These are phyloP conservation scores for Bruguiera parviflora DNA, from an alignment of 345 rosid species.

Conservation along the genomic window DNA sequence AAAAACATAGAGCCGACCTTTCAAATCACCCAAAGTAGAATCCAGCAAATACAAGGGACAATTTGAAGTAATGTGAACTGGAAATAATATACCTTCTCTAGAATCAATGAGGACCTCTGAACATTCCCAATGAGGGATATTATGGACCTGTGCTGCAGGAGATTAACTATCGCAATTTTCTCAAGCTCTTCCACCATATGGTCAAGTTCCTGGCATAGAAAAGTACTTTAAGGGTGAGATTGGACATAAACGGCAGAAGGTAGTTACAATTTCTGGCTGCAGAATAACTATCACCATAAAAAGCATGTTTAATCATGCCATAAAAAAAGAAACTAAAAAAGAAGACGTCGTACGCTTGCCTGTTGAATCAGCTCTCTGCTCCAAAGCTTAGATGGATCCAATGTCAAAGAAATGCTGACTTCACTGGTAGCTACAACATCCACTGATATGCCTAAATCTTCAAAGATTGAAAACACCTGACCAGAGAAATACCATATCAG, in stretches of 20 bases:
- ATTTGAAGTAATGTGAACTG: constrained; percentile 7
- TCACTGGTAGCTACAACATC: constrained; percentile 99
- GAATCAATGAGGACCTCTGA: constrained; percentile 80
- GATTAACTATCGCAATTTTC: constrained; percentile 89
- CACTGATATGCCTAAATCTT: constrained; percentile 92
- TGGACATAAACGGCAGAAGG: constrained; percentile 9
- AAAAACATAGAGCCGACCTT: not conserved
- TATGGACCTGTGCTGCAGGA: constrained; percentile 81
- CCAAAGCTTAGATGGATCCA: constrained; percentile 97
- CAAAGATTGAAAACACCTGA: constrained; percentile 94
- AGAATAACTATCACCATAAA: not conserved
- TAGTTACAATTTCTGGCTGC: not conserved
- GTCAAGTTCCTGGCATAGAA: constrained; percentile 77
- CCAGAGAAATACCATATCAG: not conserved
- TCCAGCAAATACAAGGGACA: not conserved
- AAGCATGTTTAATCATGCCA: not conserved
- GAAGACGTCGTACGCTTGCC: constrained; percentile 54
- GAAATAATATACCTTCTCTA: constrained; percentile 67
- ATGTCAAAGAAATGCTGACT: constrained; percentile 95
- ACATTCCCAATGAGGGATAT: constrained; percentile 94
- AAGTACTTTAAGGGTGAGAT: not conserved
- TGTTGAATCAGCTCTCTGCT: constrained; percentile 97
- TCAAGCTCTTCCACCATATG: constrained; percentile 96
- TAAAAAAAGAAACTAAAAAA: not conserved
- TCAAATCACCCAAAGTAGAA: constrained; percentile 3